These are phyloP conservation scores for Salix udensis DNA, from an alignment of 345 rosid genomes.

Conservation along the genomic window DNA sequence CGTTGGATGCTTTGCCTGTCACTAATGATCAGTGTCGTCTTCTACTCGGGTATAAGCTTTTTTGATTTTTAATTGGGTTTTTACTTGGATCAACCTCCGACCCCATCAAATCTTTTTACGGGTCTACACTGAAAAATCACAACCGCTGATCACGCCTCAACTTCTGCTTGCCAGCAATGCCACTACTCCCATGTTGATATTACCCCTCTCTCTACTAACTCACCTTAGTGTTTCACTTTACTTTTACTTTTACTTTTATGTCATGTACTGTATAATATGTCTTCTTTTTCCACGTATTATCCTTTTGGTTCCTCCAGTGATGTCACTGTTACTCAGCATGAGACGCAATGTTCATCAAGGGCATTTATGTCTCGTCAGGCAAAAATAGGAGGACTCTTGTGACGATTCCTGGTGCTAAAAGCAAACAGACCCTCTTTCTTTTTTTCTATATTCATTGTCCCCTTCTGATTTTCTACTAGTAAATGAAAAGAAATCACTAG, in stretches of 20 bases:
- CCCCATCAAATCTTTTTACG: constrained; percentile 20
- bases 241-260: not conserved
- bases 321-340: constrained; percentile 20
- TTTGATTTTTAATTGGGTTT: not conserved
- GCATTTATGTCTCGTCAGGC: not conserved
- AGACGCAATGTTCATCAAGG: not conserved
- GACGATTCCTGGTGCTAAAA: not conserved
- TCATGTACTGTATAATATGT: not conserved
- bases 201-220: no score
- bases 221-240: no score
- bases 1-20: constrained; percentile 24
- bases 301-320: not conserved
- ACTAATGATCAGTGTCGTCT: not conserved
- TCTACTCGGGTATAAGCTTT: not conserved
- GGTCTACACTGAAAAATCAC: constrained; percentile 22
- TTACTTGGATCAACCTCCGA: constrained; percentile 9
- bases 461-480: not conserved
- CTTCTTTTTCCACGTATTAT: constrained; percentile 1
- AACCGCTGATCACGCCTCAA: constrained; percentile 35
- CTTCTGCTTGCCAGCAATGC: constrained; percentile 11
- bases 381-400: not conserved
- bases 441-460: not conserved
- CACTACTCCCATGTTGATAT: no score
- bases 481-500: not conserved
- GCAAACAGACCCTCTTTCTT: not conserved